phyloP scores from a whole-genome alignment of 108 stramenopile species.

The Conticribra guillardii region DNA sequence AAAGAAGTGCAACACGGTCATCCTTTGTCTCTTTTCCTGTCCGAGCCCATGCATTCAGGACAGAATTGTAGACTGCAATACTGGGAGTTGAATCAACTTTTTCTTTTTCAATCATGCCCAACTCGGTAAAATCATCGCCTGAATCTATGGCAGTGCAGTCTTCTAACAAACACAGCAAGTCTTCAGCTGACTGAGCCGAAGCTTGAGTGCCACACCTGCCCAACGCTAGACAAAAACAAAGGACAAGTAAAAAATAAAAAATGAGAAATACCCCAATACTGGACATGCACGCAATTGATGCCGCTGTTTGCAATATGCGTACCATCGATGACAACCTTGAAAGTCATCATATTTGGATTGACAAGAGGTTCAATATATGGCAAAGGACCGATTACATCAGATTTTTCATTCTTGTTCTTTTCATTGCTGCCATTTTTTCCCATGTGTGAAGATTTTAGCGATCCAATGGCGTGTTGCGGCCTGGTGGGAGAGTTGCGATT shows the following conservation, averaged over 20 bases:
- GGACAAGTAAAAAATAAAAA: neutral
- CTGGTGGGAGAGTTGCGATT: neutral
- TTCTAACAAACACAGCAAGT: slow-evolving; percentile 31
- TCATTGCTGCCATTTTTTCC: slow-evolving; percentile 6
- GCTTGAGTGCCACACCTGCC: slow-evolving; percentile 23
- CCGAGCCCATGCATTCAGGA: slow-evolving; percentile 52
- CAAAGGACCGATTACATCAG: slow-evolving; percentile 33
- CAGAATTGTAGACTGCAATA: slow-evolving; percentile 53
- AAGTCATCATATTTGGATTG: slow-evolving; percentile 36
- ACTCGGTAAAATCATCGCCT: too few species aligned
- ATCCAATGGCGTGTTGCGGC: neutral
- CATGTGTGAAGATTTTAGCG: neutral
- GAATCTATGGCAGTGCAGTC: too few species aligned
- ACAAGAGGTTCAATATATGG: slow-evolving; percentile 34
- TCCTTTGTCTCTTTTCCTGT: slow-evolving; percentile 33
- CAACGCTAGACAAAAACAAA: too few species aligned
- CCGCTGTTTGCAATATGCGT: neutral
- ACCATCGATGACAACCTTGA: slow-evolving; percentile 34
- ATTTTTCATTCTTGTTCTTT: neutral
- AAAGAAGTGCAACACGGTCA: slow-evolving; percentile 1
- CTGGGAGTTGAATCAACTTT: slow-evolving; percentile 43
- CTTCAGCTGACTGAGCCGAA: slow-evolving; percentile 31
- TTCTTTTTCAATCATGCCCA: neutral
- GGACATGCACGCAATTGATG: neutral
- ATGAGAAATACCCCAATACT: neutral